Conservation (phyloP, 169 alveolate genomes). For the Plasmodium coatneyi region DNA sequence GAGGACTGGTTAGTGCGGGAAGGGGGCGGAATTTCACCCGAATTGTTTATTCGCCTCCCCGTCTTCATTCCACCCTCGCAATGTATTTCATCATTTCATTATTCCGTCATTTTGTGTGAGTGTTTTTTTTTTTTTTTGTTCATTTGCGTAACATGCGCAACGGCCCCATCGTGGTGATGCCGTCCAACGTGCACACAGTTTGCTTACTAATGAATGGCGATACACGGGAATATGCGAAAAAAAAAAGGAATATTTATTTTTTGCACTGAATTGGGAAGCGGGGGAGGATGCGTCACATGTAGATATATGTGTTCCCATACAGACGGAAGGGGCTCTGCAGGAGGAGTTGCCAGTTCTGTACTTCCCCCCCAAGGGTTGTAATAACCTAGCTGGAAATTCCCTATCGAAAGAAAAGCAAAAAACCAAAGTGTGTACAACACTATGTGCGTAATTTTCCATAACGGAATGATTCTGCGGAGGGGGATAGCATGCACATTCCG, state of each 20-base stretch:
- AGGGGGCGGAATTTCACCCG: not conserved
- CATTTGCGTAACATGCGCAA: not conserved
- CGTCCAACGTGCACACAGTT: not conserved
- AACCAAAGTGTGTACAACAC: not conserved
- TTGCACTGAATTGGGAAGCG: not conserved
- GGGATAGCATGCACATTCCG: not conserved
- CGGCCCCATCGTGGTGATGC: not conserved
- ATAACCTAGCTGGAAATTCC: not conserved
- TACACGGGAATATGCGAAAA: too few relatives aligned
- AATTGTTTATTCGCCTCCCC: not conserved
- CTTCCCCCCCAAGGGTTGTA: not conserved
- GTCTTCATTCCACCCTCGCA: not conserved
- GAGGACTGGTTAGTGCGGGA: not conserved
- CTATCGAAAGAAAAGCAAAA: not conserved
- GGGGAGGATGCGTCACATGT: not conserved
- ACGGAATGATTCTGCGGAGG: not conserved
- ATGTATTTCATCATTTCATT: too few relatives aligned
- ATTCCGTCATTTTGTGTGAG: not conserved
- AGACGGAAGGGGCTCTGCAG: not conserved
- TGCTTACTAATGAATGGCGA: not conserved
- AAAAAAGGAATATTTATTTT: not conserved
- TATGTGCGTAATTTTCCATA: not conserved
- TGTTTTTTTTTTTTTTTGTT: not conserved
- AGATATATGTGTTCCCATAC: not conserved
- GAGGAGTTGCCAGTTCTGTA: not conserved